Base-by-base conservation (phyloP, 176 grass and related monocot genomes). In the Leersia perrieri region DNA sequence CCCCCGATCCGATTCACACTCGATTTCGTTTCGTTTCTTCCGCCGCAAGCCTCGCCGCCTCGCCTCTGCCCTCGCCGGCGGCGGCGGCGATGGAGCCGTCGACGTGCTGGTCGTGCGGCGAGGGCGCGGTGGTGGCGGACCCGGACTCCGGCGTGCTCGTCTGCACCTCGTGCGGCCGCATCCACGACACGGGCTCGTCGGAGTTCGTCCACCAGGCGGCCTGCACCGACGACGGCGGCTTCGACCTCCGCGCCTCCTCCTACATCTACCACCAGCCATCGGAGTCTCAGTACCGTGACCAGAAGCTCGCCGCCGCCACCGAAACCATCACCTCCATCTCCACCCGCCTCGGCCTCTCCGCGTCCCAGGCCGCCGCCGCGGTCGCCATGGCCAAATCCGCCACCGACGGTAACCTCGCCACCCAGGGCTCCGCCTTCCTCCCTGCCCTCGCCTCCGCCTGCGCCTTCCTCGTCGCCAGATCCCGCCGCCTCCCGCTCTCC, bases 381-480 rank as follows among this genome's bases (percentile, higher is more conserved):
- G 60, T 87, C 40, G 25, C 75, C 80, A 78, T 91, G 22, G 87
- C 87, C 51, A 82, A 27, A 9, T 87, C 83, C 49, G 89, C 84
- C 63, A 94, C 89, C 12, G 63, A 63, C 64, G 89, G 87, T 23
- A 5, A 51, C 30, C 81, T 94, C 15, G 89, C 84, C 53, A 75
- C 82, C 7, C 63, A 75, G 33, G 79, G 73, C 12, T 64, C 80
- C 41, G 61, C 74, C 33, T 94, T 89, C 79, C 84, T 94, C 70
- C 66, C 67, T 1, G 84, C 72, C 41, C 89, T 94, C 51, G 85
- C 76, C 33, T 89, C 89, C 77, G 86, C 89, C 31, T 94, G 88
- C 64, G 9, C 57, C 61, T 78, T 87, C 22, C 73, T 94, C 51
- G 89, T 94, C 28, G 84, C 87, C 18, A 86, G 92, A 9, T 77